Conservation (phyloP, 306 rosid species). For the Prunus campanulata region DNA sequence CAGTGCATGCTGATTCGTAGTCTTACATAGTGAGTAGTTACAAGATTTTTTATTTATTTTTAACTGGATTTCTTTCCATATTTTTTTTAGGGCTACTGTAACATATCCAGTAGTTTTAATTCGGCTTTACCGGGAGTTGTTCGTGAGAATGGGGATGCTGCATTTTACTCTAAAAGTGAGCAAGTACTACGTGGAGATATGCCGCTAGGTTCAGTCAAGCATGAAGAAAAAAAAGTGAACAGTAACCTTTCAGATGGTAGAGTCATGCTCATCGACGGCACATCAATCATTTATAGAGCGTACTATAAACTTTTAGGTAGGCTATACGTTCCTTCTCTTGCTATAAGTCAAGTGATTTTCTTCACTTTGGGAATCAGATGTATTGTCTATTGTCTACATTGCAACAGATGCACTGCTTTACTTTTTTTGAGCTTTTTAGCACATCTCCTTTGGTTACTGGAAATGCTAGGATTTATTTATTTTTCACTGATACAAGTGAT, state of each 20-base stretch:
- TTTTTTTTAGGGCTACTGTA: constrained; percentile 56
- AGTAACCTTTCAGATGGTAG: constrained; percentile 52
- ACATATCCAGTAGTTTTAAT: constrained; percentile 17
- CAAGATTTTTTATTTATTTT: background rate
- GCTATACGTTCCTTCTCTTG: background rate
- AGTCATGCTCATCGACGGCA: constrained; percentile 91
- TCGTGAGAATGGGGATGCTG: constrained; percentile 22
- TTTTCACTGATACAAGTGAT: no score
- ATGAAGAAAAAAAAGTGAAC: constrained; percentile 24
- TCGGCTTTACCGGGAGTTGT: constrained; percentile 38
- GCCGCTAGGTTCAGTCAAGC: constrained; percentile 28
- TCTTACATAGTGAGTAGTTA: background rate
- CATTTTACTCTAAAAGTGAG: constrained; percentile 28
- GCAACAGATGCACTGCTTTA: no score
- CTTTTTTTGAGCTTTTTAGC: background rate
- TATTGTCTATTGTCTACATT: no score
- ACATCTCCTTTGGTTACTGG: background rate
- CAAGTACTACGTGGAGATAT: constrained; percentile 20
- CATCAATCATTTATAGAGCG: constrained; percentile 77
- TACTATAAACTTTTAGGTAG: constrained; percentile 89
- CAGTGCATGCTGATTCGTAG: background rate
- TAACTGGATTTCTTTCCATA: background rate
- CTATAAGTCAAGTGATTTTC: background rate
- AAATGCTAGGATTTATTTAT: background rate
- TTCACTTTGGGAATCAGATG: background rate